Conservation (phyloP, 129 eudicot genomes). For the Chrysanthemum lavandulifolium region DNA sequence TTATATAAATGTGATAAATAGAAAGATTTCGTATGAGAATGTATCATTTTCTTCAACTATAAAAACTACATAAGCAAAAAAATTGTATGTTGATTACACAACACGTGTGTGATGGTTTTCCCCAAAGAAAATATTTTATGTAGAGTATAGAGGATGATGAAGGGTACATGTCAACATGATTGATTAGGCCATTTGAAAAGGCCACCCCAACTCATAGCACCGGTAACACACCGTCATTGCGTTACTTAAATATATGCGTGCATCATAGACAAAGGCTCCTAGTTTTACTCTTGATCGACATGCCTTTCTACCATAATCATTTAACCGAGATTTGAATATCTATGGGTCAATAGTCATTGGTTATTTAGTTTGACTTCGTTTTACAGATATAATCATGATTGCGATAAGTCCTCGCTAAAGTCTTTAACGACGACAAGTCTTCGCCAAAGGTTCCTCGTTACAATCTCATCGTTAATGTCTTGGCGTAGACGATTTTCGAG, state of each 20-base stretch:
- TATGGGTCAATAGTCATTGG: not conserved
- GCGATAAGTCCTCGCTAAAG: no score
- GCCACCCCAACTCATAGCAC: constrained; percentile 32
- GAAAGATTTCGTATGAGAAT: no score
- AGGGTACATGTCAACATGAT: constrained; percentile 36
- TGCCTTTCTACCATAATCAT: not conserved
- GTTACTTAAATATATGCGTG: constrained; percentile 19
- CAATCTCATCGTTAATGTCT: no score
- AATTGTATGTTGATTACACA: constrained; percentile 17
- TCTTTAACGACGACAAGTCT: no score
- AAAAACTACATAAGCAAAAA: not conserved
- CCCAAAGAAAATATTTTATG: constrained; percentile 24
- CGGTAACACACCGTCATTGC: constrained; percentile 16
- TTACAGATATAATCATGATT: no score
- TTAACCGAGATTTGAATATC: not conserved
- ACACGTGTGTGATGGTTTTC: constrained; percentile 33
- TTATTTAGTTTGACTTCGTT: not conserved
- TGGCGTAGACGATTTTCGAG: no score
- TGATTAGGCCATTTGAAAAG: constrained; percentile 30
- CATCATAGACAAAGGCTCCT: constrained; percentile 19
- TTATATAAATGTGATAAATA: no score
- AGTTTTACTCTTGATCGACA: constrained; percentile 7
- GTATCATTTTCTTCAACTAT: no score
- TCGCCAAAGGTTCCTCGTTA: no score
- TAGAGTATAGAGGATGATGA: constrained; percentile 32